A percentile compares a stretch with the other conserved stretches of the same genome.
These are phyloP conservation scores for Cercospora beticola DNA, from an alignment of 2,329 filamentous ascomycete genomes.

Conservation along the genomic window DNA sequence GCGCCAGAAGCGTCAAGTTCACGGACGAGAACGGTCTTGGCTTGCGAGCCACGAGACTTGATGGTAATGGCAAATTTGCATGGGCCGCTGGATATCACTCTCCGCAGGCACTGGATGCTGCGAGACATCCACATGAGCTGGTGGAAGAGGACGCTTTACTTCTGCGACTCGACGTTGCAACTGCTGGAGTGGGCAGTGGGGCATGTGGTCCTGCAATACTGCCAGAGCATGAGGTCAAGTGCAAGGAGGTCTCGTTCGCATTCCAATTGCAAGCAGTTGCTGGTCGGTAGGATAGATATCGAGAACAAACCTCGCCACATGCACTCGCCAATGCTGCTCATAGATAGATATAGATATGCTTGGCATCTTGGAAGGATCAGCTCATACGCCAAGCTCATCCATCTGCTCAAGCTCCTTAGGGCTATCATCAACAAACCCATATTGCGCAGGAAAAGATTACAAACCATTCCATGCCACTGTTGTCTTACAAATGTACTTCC, in stretches of 20 bases:
- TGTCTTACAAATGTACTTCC: background rate
- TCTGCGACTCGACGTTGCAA: constrained; percentile 12
- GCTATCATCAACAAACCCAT: background rate
- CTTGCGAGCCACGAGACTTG: constrained; percentile 33
- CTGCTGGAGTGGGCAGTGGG: constrained; percentile 12
- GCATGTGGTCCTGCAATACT: constrained; percentile 15
- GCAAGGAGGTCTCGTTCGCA: background rate
- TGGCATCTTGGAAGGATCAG: background rate
- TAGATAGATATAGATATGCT: background rate
- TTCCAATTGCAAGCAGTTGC: constrained; percentile 9
- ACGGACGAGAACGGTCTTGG: constrained; percentile 33
- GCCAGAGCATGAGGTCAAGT: constrained; percentile 11
- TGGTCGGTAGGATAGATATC: background rate
- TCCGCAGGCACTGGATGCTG: constrained; percentile 17
- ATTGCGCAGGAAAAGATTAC: background rate
- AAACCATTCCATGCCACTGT: background rate
- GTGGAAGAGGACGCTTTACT: constrained; percentile 15
- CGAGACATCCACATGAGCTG: constrained; percentile 22
- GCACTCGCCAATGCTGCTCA: background rate
- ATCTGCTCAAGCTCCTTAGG: background rate
- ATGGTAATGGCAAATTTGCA: constrained; percentile 14
- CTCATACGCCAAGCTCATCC: background rate
- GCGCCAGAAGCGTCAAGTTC: constrained; percentile 55
- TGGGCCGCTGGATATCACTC: constrained; percentile 21
- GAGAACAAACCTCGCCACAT: background rate